Evolutionary conservation across 176 grass and related monocot genomes (phyloP), one percentile per base, ranked within the genome.

Genomic region (Elaeis guineensis): DNA sequence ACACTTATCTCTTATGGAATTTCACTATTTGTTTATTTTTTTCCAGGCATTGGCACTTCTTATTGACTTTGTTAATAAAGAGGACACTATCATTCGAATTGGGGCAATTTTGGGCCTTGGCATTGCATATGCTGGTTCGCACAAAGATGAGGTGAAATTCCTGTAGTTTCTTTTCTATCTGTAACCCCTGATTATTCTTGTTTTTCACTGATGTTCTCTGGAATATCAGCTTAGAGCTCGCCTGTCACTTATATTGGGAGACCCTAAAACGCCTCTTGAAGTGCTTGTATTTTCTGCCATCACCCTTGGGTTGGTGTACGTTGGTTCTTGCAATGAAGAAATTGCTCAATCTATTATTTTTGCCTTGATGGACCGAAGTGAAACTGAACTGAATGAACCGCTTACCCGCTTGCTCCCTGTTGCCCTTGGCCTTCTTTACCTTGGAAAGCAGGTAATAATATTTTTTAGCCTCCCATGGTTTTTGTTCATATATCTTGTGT

Each of bases 301-400:
- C 18, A 71, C 84, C 49, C 72, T 98, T 65, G 88, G 93, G 28
- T 80, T 98, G 52, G 88, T 92, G 22, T 98, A 82, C 71, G 88
- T 92, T 51, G 93, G 93, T 79, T 98, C 93, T 72, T 98, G 93
- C 59, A 98, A 86, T 55, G 93, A 98, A 74, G 93, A 98, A 71
- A 98, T 98, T 76, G 88, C 93, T 54, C 88, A 89, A 29, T 89
- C 81, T 39, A 89, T 98, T 52, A 98, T 98, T 72, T 86, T 92
- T 63, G 77, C 77, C 19, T 83, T 92, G 67, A 98, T 92, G 93
- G 88, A 98, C 16, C 79, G 93, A 8, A 83, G 76, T 70, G 93
- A 98, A 20, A 66, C 88, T 0, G 87, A 92, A 78, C 69, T 97
- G 64, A 76, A 76, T 30, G 87, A 98, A 63, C 83, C 87, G 7